phyloP scores from a whole-genome alignment of 1,284 basidiomycete species.

The Ganoderma sinense region DNA sequence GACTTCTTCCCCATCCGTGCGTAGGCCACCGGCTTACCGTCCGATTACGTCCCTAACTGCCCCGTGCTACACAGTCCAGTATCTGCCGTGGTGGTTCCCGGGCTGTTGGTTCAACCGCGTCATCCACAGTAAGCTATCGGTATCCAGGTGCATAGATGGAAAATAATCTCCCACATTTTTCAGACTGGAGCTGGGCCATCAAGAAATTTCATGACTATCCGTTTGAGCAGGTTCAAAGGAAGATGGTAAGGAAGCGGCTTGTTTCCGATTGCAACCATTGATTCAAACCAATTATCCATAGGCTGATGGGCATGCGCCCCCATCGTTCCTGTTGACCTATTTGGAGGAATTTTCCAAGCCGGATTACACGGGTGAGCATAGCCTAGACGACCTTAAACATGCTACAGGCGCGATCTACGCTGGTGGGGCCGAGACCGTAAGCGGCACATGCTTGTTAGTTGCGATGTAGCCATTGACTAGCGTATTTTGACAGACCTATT shows the following conservation, averaged over 20 bases:
- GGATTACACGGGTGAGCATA: slow-evolving; percentile 28
- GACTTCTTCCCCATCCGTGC: slow-evolving; percentile 34
- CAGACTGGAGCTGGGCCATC: slow-evolving; percentile 31
- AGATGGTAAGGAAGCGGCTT: slow-evolving; percentile 26
- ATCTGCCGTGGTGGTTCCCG: slow-evolving; percentile 37
- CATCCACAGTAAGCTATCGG: slow-evolving; percentile 25
- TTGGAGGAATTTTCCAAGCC: slow-evolving; percentile 31
- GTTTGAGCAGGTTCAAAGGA: slow-evolving; percentile 29
- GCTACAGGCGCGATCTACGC: slow-evolving; percentile 29
- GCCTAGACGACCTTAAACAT: slow-evolving; percentile 29
- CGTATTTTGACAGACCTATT: slow-evolving; percentile 27
- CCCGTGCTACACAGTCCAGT: slow-evolving; percentile 25
- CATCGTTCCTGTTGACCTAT: slow-evolving; percentile 28
- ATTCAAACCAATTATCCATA: not conserved
- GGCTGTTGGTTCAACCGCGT: slow-evolving; percentile 36
- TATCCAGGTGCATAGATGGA: not conserved
- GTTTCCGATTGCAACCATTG: not conserved
- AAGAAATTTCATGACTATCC: slow-evolving; percentile 31
- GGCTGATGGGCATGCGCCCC: slow-evolving; percentile 28
- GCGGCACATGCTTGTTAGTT: not conserved
- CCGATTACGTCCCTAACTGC: not conserved
- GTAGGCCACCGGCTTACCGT: slow-evolving; percentile 8
- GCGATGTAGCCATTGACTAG: not conserved
- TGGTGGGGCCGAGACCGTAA: slow-evolving; percentile 29
- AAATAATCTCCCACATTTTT: not conserved